A percentile compares a stretch with the other conserved stretches of the same genome.
Evolutionary conservation across 306 rosid genomes (phyloP).

Genomic region (Gastrolobium villosum): DNA sequence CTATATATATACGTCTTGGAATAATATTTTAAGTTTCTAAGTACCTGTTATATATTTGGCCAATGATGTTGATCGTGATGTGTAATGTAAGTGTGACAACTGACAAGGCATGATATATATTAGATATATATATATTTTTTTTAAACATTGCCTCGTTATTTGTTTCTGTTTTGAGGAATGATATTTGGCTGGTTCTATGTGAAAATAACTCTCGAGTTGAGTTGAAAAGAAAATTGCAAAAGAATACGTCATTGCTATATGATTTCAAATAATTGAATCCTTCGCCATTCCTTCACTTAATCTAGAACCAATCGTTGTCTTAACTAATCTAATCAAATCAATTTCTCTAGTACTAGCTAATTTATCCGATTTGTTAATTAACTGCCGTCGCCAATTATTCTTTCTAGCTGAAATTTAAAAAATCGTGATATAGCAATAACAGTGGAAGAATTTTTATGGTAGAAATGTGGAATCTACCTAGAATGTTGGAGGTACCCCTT

Average conservation of each 20-base stretch:
- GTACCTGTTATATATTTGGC: background rate
- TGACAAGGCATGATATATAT: background rate
- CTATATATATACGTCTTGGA: constrained; percentile 1
- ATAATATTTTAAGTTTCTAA: constrained; percentile 8
- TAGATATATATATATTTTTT: background rate
- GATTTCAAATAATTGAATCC: background rate
- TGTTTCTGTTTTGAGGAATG: background rate
- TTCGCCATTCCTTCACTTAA: background rate
- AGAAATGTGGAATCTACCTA: no score
- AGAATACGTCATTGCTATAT: background rate
- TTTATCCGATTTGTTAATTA: background rate
- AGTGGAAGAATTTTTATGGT: no score
- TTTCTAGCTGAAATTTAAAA: background rate
- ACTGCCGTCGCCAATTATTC: background rate
- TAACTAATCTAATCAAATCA: background rate
- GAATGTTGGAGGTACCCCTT: no score
- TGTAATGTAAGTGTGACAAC: background rate
- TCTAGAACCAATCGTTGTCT: background rate
- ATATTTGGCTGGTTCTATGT: background rate
- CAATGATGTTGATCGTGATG: background rate
- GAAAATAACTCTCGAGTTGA: constrained; percentile 13
- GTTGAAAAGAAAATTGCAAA: constrained; percentile 12
- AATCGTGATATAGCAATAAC: no score
- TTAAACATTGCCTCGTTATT: background rate
- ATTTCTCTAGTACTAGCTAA: background rate